Conservation (phyloP, 179 eudicot genomes). For the Kewa caespitosa region DNA sequence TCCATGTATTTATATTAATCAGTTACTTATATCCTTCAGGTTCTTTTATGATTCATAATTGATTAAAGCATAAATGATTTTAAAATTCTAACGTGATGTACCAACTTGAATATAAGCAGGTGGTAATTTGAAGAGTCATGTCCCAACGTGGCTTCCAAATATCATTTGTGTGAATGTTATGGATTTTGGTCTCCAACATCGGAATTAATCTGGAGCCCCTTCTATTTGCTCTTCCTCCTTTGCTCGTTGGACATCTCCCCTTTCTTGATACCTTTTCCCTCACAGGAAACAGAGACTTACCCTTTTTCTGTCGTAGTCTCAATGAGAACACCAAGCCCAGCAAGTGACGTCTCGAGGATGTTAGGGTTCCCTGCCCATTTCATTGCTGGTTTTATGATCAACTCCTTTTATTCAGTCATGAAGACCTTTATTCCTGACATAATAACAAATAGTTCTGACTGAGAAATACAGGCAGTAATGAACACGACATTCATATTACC, state of each 20-base stretch:
- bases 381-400: conserved; percentile 84
- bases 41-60: too few relatives aligned
- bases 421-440: conserved; percentile 86
- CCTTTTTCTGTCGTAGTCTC: conserved; percentile 49
- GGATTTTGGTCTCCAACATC: too few relatives aligned
- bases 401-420: conserved; percentile 79
- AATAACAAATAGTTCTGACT: not conserved
- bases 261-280: too few relatives aligned
- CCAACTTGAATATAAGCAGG: too few relatives aligned
- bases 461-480: not conserved
- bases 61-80: too few relatives aligned
- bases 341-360: conserved; percentile 59
- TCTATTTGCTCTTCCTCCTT: conserved; percentile 68
- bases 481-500: too few relatives aligned
- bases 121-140: conserved; percentile 31
- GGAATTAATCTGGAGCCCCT: conserved; percentile 32
- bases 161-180: conserved; percentile 26
- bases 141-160: conserved; percentile 31
- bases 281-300: too few relatives aligned
- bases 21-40: too few relatives aligned
- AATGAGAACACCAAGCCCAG: conserved; percentile 73
- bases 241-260: conserved; percentile 59
- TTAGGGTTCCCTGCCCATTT: conserved; percentile 98
- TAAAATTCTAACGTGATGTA: too few relatives aligned
- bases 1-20: too few relatives aligned